Percentiles rank a stretch among this genome's conserved stretches.
These are phyloP conservation scores for Pelargonium australe DNA, from an alignment of 441 rosid species.

Conservation along the genomic window DNA sequence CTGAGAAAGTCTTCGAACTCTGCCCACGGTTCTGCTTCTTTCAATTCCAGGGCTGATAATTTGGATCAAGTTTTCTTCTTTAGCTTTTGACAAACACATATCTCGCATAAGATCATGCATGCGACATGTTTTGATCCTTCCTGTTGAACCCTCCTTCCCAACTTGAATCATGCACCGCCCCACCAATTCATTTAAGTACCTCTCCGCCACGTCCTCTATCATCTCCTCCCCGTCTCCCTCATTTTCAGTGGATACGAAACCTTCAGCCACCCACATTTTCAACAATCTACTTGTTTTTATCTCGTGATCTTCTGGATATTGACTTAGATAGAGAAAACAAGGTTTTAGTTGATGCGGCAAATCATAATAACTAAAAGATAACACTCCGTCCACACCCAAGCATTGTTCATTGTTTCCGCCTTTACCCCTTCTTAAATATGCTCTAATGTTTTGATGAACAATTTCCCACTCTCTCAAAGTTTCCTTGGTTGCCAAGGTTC, in stretches of 20 bases:
- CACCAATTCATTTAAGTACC: neutral
- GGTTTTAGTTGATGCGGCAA: neutral
- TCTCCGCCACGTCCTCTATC: neutral
- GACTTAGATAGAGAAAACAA: neutral
- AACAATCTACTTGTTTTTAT: neutral
- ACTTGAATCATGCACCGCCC: too few relatives aligned
- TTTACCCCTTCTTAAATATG: neutral
- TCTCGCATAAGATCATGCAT: too few relatives aligned
- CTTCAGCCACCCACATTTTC: neutral
- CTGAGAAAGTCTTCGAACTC: too few relatives aligned
- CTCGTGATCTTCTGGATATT: neutral
- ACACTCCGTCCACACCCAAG: neutral
- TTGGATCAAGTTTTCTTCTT: too few relatives aligned
- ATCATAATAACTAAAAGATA: too few relatives aligned
- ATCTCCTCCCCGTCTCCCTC: neutral
- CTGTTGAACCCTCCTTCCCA: too few relatives aligned
- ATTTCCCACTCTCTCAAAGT: neutral
- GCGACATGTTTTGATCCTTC: too few relatives aligned
- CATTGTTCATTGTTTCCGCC: neutral
- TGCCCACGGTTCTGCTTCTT: too few relatives aligned
- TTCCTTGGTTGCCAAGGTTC: neutral
- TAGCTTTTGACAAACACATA: too few relatives aligned
- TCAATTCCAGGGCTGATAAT: too few relatives aligned
- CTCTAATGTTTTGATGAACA: neutral
- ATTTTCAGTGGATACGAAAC: neutral